Evolutionary conservation across 345 rosid species (phyloP), one percentile per base, ranked within the genome.

Genomic region (Lenwebbia sp.): DNA sequence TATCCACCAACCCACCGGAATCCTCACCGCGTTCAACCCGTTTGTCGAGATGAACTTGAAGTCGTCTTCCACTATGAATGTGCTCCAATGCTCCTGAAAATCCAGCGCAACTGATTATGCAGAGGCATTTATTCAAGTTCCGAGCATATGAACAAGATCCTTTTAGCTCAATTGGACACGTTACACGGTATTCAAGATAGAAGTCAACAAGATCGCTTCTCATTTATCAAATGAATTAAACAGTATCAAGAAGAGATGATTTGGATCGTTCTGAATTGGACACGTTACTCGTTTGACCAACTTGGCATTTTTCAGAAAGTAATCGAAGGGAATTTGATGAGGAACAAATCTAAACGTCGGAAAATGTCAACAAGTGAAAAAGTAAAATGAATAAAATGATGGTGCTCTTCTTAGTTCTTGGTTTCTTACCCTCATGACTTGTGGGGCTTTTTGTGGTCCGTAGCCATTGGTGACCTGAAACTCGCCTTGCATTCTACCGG

Each of bases 1-100:
- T 50, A 92, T 94, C 96, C 94, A 94, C 96, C 95, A 93, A 4
- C 94, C 96, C 53, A 91, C 94, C 0, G 95, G 96, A 82, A 94
- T 91, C 88, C 95, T 92, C 75, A 92, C 95, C 1, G 92, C 91
- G 84, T 92, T 87, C 5, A 94, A 26, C 60, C 94, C 93, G 56
- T 91, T 91, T 58, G 82, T n/a, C 11, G 94, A 89, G 62, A 93
- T 90, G 91, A 91, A 92, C 85, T 92, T 89, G 87, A 94, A 94
- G 86, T 94, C 95, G 7, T 90, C 89, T 87, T 94, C 94, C 25
- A 90, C 92, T 82, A 94, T 92, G 88, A 85, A 94, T 70, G 94
- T 92, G 25, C 82, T 90, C 94, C 96, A 92, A 53, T 94, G 95
- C 56, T 91, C 92, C 95, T 93, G 93, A 83, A 17, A 81, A 40